Conservation (phyloP, 768 basidiomycete genomes). For the Serendipita sp. region DNA sequence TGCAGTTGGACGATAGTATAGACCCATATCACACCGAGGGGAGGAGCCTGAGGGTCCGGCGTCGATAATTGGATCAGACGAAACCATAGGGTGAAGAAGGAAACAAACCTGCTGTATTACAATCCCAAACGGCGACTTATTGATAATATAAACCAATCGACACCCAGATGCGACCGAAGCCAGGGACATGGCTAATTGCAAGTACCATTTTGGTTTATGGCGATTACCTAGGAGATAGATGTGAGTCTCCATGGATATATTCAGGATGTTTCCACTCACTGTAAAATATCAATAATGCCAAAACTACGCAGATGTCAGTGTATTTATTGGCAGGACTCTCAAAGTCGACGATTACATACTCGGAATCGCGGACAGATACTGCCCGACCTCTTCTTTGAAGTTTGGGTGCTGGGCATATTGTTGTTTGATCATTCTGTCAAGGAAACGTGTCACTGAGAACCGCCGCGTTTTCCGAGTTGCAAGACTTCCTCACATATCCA, state of each 20-base stretch:
- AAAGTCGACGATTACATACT: not conserved
- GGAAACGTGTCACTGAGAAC: not conserved
- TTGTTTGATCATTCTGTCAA: not conserved
- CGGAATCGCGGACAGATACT: not conserved
- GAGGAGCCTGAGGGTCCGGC: not conserved
- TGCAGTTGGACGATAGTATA: not conserved
- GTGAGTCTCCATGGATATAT: not conserved
- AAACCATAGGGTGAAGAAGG: not conserved
- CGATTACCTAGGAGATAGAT: not conserved
- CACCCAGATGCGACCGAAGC: not conserved
- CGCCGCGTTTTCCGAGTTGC: not conserved
- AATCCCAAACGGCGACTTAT: not conserved
- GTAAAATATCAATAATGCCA: not conserved
- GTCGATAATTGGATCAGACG: not conserved
- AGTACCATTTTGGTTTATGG: not conserved
- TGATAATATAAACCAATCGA: not conserved
- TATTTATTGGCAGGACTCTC: not conserved
- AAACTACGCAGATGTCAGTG: not conserved
- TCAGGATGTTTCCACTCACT: not conserved
- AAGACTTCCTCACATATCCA: conserved; percentile 57
- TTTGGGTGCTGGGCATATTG: conserved; percentile 1
- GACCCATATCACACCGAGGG: conserved; percentile 1
- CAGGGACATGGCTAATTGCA: not conserved
- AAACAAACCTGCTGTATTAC: not conserved
- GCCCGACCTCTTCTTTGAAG: conserved; percentile 1